Evolutionary conservation across 2,329 filamentous ascomycete genomes (phyloP).

Genomic region (Periconia digitata): DNA sequence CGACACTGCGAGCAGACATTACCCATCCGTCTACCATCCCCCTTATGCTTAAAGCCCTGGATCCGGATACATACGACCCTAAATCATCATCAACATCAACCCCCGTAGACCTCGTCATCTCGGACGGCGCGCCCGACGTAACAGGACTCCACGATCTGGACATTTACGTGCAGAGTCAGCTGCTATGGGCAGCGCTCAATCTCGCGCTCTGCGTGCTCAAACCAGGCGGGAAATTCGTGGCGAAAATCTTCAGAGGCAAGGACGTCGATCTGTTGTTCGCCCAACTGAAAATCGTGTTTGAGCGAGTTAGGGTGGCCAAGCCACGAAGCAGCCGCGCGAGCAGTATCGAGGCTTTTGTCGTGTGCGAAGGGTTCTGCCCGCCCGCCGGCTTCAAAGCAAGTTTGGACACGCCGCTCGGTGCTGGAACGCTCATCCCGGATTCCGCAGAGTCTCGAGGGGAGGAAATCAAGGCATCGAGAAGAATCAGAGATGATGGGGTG

Average conservation of each 20-base stretch:
- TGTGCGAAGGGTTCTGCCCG: slow-evolving; percentile 86
- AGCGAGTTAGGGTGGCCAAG: slow-evolving; percentile 86
- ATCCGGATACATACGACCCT: slow-evolving; percentile 60
- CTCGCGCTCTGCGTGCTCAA: slow-evolving; percentile 89
- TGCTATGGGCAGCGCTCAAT: slow-evolving; percentile 92
- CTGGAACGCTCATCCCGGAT: slow-evolving; percentile 57
- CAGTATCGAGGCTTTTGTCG: slow-evolving; percentile 94
- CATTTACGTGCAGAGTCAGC: slow-evolving; percentile 95
- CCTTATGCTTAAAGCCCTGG: slow-evolving; percentile 80
- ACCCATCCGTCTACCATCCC: slow-evolving; percentile 96
- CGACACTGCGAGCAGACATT: slow-evolving; percentile 90
- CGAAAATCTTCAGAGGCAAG: slow-evolving; percentile 93
- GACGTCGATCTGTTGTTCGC: slow-evolving; percentile 96
- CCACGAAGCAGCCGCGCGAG: slow-evolving; percentile 92
- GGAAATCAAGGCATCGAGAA: slow-evolving; percentile 21
- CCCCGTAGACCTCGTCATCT: slow-evolving; percentile 90
- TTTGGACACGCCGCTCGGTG: slow-evolving; percentile 72
- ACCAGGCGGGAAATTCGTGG: slow-evolving; percentile 93
- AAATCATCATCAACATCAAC: slow-evolving; percentile 58
- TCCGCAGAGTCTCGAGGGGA: slow-evolving; percentile 18
- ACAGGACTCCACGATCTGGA: slow-evolving; percentile 96
- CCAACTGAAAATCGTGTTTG: slow-evolving; percentile 89
- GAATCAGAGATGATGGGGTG: slow-evolving; percentile 49
- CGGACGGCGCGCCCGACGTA: slow-evolving; percentile 93
- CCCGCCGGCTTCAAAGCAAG: slow-evolving; percentile 75